These are phyloP conservation scores for maize (Zea mays) DNA, from an alignment of 176 grass and related monocot species.

Conservation along the genomic window Zm-B73-REFERENCE-NAM-5.0 NC_050096.1:287479001-287479500, in stretches of 20 bases:
- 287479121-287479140: constrained; percentile 36
- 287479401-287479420: background rate
- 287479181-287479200: constrained; percentile 51
- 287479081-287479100: constrained; percentile 45
- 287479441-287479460: background rate
- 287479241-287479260: constrained; percentile 50
- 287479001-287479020: constrained; percentile 43
- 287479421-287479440: background rate
- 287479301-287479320: constrained; percentile 42
- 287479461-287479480: background rate
- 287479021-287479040: constrained; percentile 48
- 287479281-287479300: constrained; percentile 56
- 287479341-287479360: no score
- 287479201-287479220: constrained; percentile 46
- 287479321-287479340: no score
- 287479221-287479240: constrained; percentile 45
- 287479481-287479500: background rate
- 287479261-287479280: constrained; percentile 42
- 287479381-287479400: background rate
- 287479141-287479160: constrained; percentile 54
- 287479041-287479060: constrained; percentile 51
- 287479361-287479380: background rate
- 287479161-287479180: constrained; percentile 57
- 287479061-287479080: constrained; percentile 42
- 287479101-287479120: constrained; percentile 88